phyloP scores from a whole-genome alignment of 2,329 filamentous ascomycete genomes.

The Fusarium incarnatum region DNA sequence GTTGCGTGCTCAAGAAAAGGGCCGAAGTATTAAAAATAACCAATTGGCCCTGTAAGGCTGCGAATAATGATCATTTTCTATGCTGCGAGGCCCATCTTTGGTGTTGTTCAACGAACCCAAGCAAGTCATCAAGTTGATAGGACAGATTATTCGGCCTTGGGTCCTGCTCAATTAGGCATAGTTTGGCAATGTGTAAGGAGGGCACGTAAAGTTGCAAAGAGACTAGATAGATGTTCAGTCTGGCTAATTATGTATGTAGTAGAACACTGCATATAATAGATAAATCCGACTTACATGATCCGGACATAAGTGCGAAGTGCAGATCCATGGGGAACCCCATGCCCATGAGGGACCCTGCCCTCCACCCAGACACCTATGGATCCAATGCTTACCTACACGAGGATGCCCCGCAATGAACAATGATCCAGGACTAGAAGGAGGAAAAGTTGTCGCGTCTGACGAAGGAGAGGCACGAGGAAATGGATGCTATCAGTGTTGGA shows the following conservation, averaged over 20 bases:
- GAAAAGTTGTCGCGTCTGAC: not conserved
- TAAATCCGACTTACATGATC: slow-evolving; percentile 9
- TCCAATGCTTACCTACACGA: slow-evolving; percentile 17
- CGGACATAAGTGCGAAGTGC: slow-evolving; percentile 16
- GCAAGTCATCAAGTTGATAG: not conserved
- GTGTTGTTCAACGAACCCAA: slow-evolving; percentile 2
- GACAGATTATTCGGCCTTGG: not conserved
- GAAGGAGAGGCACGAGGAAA: not conserved
- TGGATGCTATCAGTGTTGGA: not conserved
- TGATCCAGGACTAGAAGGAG: slow-evolving; percentile 13
- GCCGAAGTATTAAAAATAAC: slow-evolving; percentile 18
- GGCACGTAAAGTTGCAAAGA: not conserved
- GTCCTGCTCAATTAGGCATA: slow-evolving; percentile 5
- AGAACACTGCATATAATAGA: not conserved
- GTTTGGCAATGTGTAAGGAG: not conserved
- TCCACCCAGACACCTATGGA: too few species aligned
- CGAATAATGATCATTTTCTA: slow-evolving; percentile 7
- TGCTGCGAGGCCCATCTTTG: not conserved
- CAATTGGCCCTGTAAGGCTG: slow-evolving; percentile 23
- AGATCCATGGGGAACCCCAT: slow-evolving; percentile 25
- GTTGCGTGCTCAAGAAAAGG: slow-evolving; percentile 22
- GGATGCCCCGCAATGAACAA: slow-evolving; percentile 24
- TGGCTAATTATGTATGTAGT: not conserved
- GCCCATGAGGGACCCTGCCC: slow-evolving; percentile 18
- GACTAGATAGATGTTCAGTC: not conserved